phyloP scores from a whole-genome alignment of 208 protist species.

The Trypanosomatidae sp. region DNA sequence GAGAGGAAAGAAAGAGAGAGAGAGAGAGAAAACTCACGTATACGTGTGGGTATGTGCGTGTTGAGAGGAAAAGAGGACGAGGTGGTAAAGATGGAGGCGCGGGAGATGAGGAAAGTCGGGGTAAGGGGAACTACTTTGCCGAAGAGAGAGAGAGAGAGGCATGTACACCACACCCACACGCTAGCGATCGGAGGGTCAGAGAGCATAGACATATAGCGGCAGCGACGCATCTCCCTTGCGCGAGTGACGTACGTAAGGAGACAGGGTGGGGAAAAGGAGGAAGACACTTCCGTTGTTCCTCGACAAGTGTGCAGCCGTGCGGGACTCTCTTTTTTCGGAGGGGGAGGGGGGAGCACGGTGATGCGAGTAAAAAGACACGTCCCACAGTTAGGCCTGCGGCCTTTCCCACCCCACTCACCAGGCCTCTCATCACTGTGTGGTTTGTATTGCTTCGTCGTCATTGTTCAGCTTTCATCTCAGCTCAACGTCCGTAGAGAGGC shows the following conservation, averaged over 20 bases:
- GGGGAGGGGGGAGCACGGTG: background rate
- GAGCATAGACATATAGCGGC: background rate
- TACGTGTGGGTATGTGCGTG: slow-evolving; percentile 1
- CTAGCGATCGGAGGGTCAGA: background rate
- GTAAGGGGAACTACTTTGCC: background rate
- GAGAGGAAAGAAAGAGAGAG: background rate
- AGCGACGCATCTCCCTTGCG: background rate
- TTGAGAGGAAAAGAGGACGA: background rate
- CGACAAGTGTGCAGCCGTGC: background rate
- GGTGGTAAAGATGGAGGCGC: background rate
- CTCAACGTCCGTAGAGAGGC: background rate
- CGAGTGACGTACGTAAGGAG: background rate
- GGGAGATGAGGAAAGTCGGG: background rate
- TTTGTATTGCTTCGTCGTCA: background rate
- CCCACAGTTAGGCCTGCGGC: background rate
- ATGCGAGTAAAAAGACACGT: background rate
- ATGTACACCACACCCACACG: background rate
- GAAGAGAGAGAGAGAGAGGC: background rate
- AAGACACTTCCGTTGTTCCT: background rate
- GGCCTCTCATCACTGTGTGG: background rate
- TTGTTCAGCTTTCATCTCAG: background rate
- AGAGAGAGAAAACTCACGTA: too few relatives aligned
- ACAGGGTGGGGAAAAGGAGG: background rate
- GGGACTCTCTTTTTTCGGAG: background rate
- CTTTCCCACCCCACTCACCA: background rate